Conservation (phyloP, 2,329 filamentous ascomycete species). For the Ascochyta clinopodiicola region DNA sequence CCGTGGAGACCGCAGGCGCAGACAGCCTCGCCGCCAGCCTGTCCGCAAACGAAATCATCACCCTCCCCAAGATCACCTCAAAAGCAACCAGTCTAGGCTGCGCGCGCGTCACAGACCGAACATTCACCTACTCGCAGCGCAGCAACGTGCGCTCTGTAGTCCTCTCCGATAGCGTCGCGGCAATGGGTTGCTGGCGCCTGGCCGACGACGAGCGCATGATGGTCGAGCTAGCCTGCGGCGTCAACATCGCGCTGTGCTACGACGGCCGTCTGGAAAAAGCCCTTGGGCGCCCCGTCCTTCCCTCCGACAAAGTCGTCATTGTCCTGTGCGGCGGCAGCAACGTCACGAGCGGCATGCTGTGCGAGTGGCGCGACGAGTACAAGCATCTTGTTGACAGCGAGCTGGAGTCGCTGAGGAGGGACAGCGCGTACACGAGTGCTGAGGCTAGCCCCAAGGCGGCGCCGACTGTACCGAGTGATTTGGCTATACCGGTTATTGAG, state of each 20-base stretch:
- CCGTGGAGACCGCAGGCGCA: slow-evolving; percentile 77
- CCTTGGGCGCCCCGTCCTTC: slow-evolving; percentile 67
- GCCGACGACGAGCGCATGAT: slow-evolving; percentile 82
- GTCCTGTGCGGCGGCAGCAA: slow-evolving; percentile 77
- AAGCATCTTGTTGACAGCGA: slow-evolving; percentile 26
- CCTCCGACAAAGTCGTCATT: slow-evolving; percentile 76
- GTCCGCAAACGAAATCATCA: slow-evolving; percentile 62
- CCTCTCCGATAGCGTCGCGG: slow-evolving; percentile 78
- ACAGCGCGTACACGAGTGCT: slow-evolving; percentile 22
- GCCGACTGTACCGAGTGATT: slow-evolving; percentile 6
- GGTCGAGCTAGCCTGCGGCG: slow-evolving; percentile 86
- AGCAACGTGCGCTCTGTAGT: slow-evolving; percentile 66
- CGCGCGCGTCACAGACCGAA: slow-evolving; percentile 70
- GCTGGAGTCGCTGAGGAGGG: slow-evolving; percentile 26
- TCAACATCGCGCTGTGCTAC: slow-evolving; percentile 74
- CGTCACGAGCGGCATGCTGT: slow-evolving; percentile 59
- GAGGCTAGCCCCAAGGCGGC: slow-evolving; percentile 12
- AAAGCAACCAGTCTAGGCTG: slow-evolving; percentile 78
- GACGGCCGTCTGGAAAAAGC: slow-evolving; percentile 65
- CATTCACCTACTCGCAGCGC: slow-evolving; percentile 68
- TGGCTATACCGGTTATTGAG: slow-evolving; percentile 11
- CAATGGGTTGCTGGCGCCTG: slow-evolving; percentile 75
- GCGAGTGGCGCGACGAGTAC: slow-evolving; percentile 55
- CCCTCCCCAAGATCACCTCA: slow-evolving; percentile 74
- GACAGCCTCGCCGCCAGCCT: slow-evolving; percentile 72